Evolutionary conservation across 2,329 filamentous ascomycete species (phyloP).

Genomic region (Colletotrichum eremochloae): DNA sequence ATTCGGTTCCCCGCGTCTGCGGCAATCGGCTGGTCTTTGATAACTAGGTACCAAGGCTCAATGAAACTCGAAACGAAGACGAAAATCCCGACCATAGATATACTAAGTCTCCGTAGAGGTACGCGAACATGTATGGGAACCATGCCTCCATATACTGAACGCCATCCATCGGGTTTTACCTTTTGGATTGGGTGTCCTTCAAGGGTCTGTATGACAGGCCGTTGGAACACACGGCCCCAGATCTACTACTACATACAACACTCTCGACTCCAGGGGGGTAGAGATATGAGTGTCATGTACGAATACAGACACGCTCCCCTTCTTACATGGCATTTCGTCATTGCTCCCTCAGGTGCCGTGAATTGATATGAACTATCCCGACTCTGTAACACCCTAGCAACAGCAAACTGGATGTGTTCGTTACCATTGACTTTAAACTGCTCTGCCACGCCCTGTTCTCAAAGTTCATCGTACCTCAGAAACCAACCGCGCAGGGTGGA

Average conservation of each 20-base stretch:
- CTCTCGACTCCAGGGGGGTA: background rate
- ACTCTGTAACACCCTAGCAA: slow-evolving; percentile 38
- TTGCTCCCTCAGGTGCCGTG: slow-evolving; percentile 19
- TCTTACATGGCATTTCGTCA: slow-evolving; percentile 9
- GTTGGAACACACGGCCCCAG: slow-evolving; percentile 30
- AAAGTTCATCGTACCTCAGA: slow-evolving; percentile 37
- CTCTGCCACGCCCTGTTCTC: slow-evolving; percentile 28
- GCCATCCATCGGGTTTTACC: background rate
- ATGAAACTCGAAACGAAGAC: slow-evolving; percentile 15
- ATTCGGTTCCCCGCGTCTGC: slow-evolving; percentile 22
- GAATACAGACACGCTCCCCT: background rate
- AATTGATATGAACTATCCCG: slow-evolving; percentile 36
- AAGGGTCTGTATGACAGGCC: slow-evolving; percentile 31
- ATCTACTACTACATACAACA: slow-evolving; percentile 9
- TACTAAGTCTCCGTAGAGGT: background rate
- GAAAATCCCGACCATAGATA: background rate
- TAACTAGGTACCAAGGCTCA: slow-evolving; percentile 4
- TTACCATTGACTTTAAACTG: slow-evolving; percentile 33
- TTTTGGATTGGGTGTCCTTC: background rate
- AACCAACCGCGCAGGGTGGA: slow-evolving; percentile 25
- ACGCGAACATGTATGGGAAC: background rate
- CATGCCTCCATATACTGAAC: background rate
- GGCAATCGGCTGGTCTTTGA: slow-evolving; percentile 10
- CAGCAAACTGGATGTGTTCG: slow-evolving; percentile 39
- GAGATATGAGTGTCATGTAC: background rate